A percentile compares a stretch with the other conserved stretches of the same genome.
These are phyloP conservation scores for Rutstroemia sp. DNA, from an alignment of 2,329 filamentous ascomycete genomes.

Conservation along the genomic window DNA sequence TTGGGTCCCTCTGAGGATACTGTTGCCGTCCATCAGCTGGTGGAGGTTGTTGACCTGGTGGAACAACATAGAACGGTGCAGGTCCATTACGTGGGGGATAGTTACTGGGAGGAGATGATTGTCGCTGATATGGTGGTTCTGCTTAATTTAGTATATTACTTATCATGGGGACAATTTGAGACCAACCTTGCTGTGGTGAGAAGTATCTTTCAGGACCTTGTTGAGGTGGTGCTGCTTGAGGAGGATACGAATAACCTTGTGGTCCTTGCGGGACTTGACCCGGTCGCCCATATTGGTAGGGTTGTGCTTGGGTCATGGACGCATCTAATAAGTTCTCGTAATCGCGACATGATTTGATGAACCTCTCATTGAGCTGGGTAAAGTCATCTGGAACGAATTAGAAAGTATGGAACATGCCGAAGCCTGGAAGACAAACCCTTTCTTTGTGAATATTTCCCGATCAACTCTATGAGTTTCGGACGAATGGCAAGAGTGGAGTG, in stretches of 20 bases:
- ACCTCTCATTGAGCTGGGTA: constrained; percentile 97
- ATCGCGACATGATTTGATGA: constrained; percentile 95
- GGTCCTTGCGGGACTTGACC: constrained; percentile 20
- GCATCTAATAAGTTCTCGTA: constrained; percentile 94
- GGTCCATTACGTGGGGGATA: constrained; percentile 47
- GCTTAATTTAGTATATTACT: neutral
- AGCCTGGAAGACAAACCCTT: constrained; percentile 55
- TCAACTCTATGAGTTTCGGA: constrained; percentile 94
- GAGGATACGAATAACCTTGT: constrained; percentile 32
- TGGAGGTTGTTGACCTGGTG: constrained; percentile 29
- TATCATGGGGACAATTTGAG: no score
- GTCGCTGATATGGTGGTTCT: constrained; percentile 38
- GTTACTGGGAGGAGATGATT: constrained; percentile 44
- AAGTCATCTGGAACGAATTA: constrained; percentile 70
- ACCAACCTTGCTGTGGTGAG: constrained; percentile 38
- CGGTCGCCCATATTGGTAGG: constrained; percentile 61
- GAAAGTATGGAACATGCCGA: constrained; percentile 5
- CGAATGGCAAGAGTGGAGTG: constrained; percentile 91
- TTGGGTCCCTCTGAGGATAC: constrained; percentile 46
- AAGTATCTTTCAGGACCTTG: constrained; percentile 65
- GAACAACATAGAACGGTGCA: constrained; percentile 58
- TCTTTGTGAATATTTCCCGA: constrained; percentile 98
- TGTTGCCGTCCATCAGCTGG: constrained; percentile 34
- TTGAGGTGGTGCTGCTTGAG: constrained; percentile 31
- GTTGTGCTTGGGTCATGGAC: constrained; percentile 91